These are phyloP conservation scores for Oryza rufipogon DNA, from an alignment of 176 grass and related monocot genomes.

Conservation along the genomic window DNA sequence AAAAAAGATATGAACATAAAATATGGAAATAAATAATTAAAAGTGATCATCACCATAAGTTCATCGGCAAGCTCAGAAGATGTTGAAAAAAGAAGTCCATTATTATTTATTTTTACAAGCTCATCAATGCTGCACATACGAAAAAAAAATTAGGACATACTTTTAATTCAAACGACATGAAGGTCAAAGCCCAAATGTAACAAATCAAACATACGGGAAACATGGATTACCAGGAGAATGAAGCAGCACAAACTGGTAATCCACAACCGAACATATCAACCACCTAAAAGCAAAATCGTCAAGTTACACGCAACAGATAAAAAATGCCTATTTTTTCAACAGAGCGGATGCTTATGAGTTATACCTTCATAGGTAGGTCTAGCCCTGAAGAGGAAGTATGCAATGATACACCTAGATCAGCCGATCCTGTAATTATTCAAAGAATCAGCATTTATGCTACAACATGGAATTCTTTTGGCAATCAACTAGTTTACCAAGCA, in stretches of 20 bases:
- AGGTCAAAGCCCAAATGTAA: constrained; percentile 3
- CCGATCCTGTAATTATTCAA: constrained; percentile 63
- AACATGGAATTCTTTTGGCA: constrained; percentile 10
- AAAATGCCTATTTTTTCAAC: not conserved
- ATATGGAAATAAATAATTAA: constrained; percentile 7
- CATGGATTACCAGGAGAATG: constrained; percentile 82
- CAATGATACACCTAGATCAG: constrained; percentile 88
- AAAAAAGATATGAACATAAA: constrained; percentile 1
- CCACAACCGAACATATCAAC: constrained; percentile 99
- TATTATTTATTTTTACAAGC: constrained; percentile 83
- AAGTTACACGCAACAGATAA: constrained; percentile 28
- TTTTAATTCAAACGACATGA: constrained; percentile 11
- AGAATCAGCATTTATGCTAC: constrained; percentile 30
- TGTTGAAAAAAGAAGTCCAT: constrained; percentile 91
- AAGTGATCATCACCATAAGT: constrained; percentile 65
- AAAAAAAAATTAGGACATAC: constrained; percentile 19
- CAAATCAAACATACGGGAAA: constrained; percentile 36
- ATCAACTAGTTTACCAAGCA: constrained; percentile 68
- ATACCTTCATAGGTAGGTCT: constrained; percentile 96
- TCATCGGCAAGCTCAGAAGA: constrained; percentile 96
- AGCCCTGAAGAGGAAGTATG: constrained; percentile 96
- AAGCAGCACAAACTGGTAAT: constrained; percentile 96
- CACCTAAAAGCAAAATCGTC: constrained; percentile 57
- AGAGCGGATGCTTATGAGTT: constrained; percentile 24
- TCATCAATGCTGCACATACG: constrained; percentile 76